Evolutionary conservation across 306 rosid species (phyloP), one percentile per base, ranked within the genome.

Genomic region (Cyclanthera cordifolia): DNA sequence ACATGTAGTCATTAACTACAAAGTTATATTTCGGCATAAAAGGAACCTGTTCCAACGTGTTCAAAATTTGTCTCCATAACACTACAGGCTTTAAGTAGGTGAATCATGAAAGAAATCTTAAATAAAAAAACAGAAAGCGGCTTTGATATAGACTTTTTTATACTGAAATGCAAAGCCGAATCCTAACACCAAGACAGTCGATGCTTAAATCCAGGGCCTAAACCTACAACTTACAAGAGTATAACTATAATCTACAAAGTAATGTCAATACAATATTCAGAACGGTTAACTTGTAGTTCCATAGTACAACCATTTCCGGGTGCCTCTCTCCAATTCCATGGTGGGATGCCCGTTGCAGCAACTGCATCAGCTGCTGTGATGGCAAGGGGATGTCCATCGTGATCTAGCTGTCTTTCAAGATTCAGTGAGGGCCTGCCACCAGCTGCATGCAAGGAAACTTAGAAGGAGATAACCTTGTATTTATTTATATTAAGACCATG

Each of bases 241-340:
- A 43, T 41, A 41, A 34, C 53, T 45, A 65, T 45, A 24, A 52
- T 66, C 12, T 69, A 78, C 64, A 39, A 21, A 52, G 32, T 3
- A 56, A 28, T 23, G 17, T 45, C 52, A 43, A 45, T 16, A 45
- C 2, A 41, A 57, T 41, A 41, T 45, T 65, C 54, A 45, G 23
- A 43, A 23, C 2, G 2, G 39, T 65, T 25, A 7, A 65, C 8
- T 39, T 45, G 23, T 65, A 53, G 41, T 23, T 45, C 23, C 12
- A 2, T 37, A 45, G 37, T 64, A 41, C 76, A 80, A 87, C 98
- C 96, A 84, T 86, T 89, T 80, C 86, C 96, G 3, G 95, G 86
- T 79, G 95, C 82, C 72, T 89, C 98, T 84, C 96, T 90, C 98
- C 98, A 93, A 79, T 87, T 93, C 98, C 98, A 93, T 69, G 96